Evolutionary conservation across 306 rosid genomes (phyloP).

Genomic region (Pyrus pyrifolia): DNA sequence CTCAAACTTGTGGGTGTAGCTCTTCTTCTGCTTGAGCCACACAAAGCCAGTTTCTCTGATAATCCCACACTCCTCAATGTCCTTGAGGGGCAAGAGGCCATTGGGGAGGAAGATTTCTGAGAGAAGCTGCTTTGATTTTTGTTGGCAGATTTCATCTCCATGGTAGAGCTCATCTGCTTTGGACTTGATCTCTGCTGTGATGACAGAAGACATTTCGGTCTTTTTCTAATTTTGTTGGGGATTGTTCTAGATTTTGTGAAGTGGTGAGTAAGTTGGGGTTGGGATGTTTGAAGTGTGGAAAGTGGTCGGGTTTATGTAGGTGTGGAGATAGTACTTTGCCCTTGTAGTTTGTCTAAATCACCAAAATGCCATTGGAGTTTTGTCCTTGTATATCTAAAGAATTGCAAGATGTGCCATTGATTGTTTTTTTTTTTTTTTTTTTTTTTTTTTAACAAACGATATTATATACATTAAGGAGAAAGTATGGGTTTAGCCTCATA

Average conservation of each 20-base stretch:
- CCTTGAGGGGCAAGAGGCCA: slow-evolving; percentile 66
- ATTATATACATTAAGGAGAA: accelerated
- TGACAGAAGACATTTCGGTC: slow-evolving; percentile 43
- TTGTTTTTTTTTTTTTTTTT: too few species aligned
- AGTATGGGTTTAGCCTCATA: accelerated
- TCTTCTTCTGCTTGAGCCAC: slow-evolving; percentile 80
- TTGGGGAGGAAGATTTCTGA: slow-evolving; percentile 60
- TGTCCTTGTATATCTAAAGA: neutral
- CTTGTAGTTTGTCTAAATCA: slow-evolving; percentile 3
- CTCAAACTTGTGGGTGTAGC: slow-evolving; percentile 60
- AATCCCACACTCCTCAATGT: slow-evolving; percentile 71
- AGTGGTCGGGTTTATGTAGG: slow-evolving; percentile 34
- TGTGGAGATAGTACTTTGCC: slow-evolving; percentile 18
- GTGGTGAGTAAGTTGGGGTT: neutral
- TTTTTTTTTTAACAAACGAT: too few species aligned
- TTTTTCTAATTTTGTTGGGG: neutral
- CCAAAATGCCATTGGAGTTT: slow-evolving; percentile 21
- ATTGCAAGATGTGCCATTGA: slow-evolving; percentile 24
- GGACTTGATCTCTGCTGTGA: slow-evolving; percentile 40
- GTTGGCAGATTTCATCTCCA: slow-evolving; percentile 61
- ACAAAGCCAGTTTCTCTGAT: slow-evolving; percentile 63
- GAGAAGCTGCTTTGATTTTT: slow-evolving; percentile 46
- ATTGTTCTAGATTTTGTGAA: too few species aligned
- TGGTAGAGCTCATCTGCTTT: slow-evolving; percentile 61
- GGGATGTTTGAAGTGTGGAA: neutral